phyloP scores from a whole-genome alignment of 2,329 filamentous ascomycete genomes.

The Fusarium metavorans region DNA sequence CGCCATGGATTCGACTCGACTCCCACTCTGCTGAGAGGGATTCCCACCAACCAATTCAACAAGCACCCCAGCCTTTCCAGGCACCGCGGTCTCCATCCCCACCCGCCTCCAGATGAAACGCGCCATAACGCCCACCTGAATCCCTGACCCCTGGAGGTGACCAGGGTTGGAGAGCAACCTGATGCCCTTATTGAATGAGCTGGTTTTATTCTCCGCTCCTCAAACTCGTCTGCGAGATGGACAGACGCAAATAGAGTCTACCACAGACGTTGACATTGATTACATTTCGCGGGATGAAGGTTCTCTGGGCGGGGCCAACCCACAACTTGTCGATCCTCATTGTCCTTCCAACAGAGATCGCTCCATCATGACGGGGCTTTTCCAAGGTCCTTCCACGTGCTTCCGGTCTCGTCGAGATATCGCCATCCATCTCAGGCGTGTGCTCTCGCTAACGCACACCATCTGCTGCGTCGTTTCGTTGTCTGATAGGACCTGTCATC shows the following conservation, averaged over 20 bases:
- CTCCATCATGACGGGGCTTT: constrained; percentile 13
- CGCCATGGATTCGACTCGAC: constrained; percentile 9
- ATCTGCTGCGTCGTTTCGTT: neutral
- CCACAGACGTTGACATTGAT: constrained; percentile 3
- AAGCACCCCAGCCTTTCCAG: constrained; percentile 8
- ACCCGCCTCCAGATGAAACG: constrained; percentile 33
- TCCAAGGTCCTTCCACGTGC: neutral
- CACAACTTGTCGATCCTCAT: constrained; percentile 34
- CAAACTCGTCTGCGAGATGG: neutral
- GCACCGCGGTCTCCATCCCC: constrained; percentile 6
- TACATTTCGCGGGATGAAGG: constrained; percentile 11
- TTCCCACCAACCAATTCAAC: constrained; percentile 25
- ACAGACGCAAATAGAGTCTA: neutral
- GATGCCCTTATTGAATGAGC: constrained; percentile 25
- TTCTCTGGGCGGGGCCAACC: neutral
- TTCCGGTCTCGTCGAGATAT: constrained; percentile 2
- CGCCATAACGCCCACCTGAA: constrained; percentile 36
- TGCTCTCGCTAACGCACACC: constrained; percentile 10
- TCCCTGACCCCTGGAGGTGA: constrained; percentile 16
- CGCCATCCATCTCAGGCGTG: neutral
- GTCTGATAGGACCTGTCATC: neutral
- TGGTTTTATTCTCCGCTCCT: constrained; percentile 7
- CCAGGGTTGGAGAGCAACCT: constrained; percentile 15
- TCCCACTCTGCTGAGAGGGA: neutral
- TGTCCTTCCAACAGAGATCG: constrained; percentile 19